These are phyloP conservation scores for Lichenothelia convexa DNA, from an alignment of 495 filamentous ascomycete genomes.

Conservation along the genomic window DNA sequence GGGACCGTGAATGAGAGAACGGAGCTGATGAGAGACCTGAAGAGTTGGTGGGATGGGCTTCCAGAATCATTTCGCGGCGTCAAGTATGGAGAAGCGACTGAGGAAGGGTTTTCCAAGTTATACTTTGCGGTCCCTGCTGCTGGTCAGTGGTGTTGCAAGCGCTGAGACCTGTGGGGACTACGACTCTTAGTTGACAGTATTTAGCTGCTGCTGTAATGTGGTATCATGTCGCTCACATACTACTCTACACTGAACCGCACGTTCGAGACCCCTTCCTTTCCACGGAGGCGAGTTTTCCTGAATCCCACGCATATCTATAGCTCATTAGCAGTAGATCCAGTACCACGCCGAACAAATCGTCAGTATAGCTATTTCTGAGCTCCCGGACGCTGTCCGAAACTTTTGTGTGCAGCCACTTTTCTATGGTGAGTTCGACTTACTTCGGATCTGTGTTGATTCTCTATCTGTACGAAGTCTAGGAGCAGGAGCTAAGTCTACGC, in stretches of 20 bases:
- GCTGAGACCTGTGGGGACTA: not conserved
- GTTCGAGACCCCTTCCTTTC: not conserved
- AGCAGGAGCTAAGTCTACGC: not conserved
- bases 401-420: conserved; percentile 7
- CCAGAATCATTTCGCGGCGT: conserved; percentile 8
- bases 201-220: conserved; percentile 8
- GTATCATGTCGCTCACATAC: conserved; percentile 8
- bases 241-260: conserved; percentile 8
- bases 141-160: conserved; percentile 4
- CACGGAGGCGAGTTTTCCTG: not conserved
- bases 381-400: conserved; percentile 7
- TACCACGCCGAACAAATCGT: conserved; percentile 5
- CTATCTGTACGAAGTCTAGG: not conserved
- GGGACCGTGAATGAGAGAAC: not conserved
- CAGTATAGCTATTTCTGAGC: conserved; percentile 9
- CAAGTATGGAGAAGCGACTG: conserved; percentile 7
- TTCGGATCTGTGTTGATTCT: no score
- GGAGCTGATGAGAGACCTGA: conserved; percentile 1
- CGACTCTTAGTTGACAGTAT: not conserved
- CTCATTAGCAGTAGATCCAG: conserved; percentile 2
- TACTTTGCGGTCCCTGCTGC: conserved; percentile 11
- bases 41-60: conserved; percentile 6
- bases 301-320: not conserved
- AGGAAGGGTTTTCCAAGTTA: conserved; percentile 8
- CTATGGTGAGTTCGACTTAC: conserved; percentile 7